Base-by-base conservation (phyloP, 352 stramenopile genomes). In the Pythium aphanidermatum region DNA sequence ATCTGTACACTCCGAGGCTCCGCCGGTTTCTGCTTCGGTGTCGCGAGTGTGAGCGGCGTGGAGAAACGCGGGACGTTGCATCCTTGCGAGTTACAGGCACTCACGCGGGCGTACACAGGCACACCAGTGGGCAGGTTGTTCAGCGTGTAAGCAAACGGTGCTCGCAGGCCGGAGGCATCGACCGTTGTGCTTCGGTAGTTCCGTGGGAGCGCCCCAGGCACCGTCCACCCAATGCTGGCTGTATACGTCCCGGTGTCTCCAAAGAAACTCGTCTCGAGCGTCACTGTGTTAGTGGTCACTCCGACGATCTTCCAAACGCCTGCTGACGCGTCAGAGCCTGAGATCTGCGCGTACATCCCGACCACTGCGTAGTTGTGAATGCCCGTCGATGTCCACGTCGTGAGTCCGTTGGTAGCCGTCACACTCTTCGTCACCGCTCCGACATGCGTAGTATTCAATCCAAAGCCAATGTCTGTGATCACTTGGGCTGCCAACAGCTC, bases 31-130 rank as follows among this genome's bases (percentile, higher is more conserved):
- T 97, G 92, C 36, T 94, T 74, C 10, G 83, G 78, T 14, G 88
- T 63, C 10, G 88, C 75, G 4, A 90, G 68, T 14, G 63, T 65
- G 20, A 74, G 54, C n/a, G 87, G 88, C 23, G 71, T 91, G 8
- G 85, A 81, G 8, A 65, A 63, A 16, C 86, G 72, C 28, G 90
- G 76, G 5, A 67, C 59, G 46, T 93, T 92, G 54, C 87, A 98
- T 2, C 92, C 95, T 7, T 97, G 62, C 25, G 66, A 72, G 60
- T 98, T 98, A 27, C 68, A 86, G 1, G 89, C 86, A 32, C 89
- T 94, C 30, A 98, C 75, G 11, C 90, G 78, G 12, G 85, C 86
- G 29, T 84, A 96, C 44, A 97, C 91, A 5, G 69, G 37, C 11
- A 77, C 62, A 0, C 90, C 93, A 27, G 89, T 68, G 2, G 72